These are phyloP conservation scores for Colletotrichum sp. DNA, from an alignment of 2,329 filamentous ascomycete genomes.

Conservation along the genomic window DNA sequence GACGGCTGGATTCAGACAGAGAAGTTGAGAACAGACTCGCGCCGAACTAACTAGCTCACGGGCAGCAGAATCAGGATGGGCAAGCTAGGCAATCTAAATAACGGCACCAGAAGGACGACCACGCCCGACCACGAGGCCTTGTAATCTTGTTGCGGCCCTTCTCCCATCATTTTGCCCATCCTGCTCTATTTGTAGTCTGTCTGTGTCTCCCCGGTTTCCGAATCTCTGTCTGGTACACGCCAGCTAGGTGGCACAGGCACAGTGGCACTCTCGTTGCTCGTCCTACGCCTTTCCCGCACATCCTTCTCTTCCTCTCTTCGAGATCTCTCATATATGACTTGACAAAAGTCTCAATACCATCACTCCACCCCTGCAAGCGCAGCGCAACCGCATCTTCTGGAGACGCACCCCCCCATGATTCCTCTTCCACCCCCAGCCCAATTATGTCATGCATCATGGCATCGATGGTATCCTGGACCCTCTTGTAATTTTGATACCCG, in stretches of 20 bases:
- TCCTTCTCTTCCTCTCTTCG: not conserved
- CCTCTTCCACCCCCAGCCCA: constrained; percentile 29
- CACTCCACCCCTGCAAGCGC: constrained; percentile 20
- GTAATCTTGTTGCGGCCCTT: constrained; percentile 10
- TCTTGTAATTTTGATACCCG: constrained; percentile 37
- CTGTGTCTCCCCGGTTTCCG: not conserved
- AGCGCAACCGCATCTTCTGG: constrained; percentile 12
- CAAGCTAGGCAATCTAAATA: constrained; percentile 17
- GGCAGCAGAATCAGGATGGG: constrained; percentile 1
- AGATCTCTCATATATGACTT: constrained; percentile 14
- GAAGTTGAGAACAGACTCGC: constrained; percentile 18
- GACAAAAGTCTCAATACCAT: constrained; percentile 23
- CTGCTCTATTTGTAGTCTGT: not conserved
- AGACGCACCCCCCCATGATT: constrained; percentile 12
- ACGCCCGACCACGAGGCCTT: constrained; percentile 2
- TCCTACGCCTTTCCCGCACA: not conserved
- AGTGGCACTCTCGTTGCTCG: not conserved
- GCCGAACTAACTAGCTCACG: not conserved
- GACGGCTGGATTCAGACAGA: constrained; percentile 1
- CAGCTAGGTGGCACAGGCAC: not conserved
- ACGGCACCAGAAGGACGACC: not conserved
- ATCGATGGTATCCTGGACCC: constrained; percentile 37
- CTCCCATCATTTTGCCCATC: not conserved
- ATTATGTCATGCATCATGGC: constrained; percentile 52
- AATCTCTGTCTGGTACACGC: not conserved